Evolutionary conservation across 495 filamentous ascomycete genomes (phyloP).

Genomic region (Tetracladium marchalianum): DNA sequence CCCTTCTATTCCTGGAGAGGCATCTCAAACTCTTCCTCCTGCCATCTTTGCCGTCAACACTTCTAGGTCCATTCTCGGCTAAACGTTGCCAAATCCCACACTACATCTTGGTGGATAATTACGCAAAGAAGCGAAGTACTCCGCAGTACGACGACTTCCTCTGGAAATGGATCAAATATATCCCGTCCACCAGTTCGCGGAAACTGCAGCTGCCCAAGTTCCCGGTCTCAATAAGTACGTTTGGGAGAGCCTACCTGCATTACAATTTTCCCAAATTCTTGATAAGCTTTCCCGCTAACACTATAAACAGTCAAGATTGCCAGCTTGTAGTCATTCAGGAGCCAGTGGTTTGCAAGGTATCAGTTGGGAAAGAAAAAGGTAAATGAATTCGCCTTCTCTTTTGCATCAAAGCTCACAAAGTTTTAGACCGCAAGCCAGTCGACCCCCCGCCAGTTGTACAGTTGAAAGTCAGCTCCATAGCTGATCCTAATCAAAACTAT

Average conservation of each 20-base stretch:
- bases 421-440: conserved; percentile 78
- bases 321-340: conserved; percentile 58
- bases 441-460: conserved; percentile 93
- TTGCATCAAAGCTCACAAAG: conserved; percentile 6
- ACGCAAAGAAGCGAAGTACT: not conserved
- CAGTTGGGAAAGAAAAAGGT: conserved; percentile 67
- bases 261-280: not conserved
- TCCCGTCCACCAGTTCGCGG: conserved; percentile 15
- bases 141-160: not conserved
- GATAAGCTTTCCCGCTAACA: conserved; percentile 2
- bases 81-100: not conserved
- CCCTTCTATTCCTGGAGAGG: conserved; percentile 4
- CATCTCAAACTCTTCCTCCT: conserved; percentile 4
- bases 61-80: conserved; percentile 1
- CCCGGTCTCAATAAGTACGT: conserved; percentile 13
- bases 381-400: conserved; percentile 13
- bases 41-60: conserved; percentile 1
- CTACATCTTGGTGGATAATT: not conserved
- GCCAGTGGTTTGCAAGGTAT: conserved; percentile 55
- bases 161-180: conserved; percentile 2
- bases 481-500: conserved; percentile 72
- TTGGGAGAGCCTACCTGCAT: not conserved
- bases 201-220: conserved; percentile 4
- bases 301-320: conserved; percentile 35
- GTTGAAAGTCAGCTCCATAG: conserved; percentile 57